These are phyloP conservation scores for Penicillium sp. DNA, from an alignment of 2,329 filamentous ascomycete genomes.

Conservation along the genomic window DNA sequence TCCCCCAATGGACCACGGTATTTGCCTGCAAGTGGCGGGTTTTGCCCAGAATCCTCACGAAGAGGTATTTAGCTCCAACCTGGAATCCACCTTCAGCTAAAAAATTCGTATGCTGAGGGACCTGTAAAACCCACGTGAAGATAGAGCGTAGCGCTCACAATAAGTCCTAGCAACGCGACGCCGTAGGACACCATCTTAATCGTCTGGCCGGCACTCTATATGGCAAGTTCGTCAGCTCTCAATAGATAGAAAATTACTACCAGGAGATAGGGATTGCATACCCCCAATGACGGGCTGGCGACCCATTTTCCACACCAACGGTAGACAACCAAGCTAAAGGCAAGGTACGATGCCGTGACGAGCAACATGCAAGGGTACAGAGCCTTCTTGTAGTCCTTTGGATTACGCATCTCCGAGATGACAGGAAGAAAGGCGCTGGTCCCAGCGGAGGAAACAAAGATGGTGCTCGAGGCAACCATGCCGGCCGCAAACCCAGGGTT, in stretches of 20 bases:
- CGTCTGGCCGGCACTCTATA: conserved; percentile 51
- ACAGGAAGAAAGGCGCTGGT: conserved; percentile 63
- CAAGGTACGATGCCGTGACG: conserved; percentile 57
- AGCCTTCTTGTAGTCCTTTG: conserved; percentile 60
- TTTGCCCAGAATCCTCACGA: conserved; percentile 55
- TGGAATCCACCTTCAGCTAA: background rate
- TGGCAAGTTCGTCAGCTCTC: background rate
- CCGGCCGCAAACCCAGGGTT: conserved; percentile 59
- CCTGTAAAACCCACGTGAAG: conserved; percentile 28
- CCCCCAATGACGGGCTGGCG: conserved; percentile 59
- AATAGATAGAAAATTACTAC: background rate
- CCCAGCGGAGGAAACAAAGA: conserved; percentile 60
- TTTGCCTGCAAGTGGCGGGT: conserved; percentile 53
- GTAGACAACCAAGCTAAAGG: conserved; percentile 62
- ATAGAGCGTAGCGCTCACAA: conserved; percentile 52
- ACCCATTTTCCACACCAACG: conserved; percentile 63
- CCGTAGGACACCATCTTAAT: conserved; percentile 65
- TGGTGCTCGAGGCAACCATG: conserved; percentile 58
- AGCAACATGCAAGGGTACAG: conserved; percentile 61
- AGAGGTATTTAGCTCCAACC: conserved; percentile 55
- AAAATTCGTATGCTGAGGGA: background rate
- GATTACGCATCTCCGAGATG: conserved; percentile 63
- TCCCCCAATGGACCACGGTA: conserved; percentile 52
- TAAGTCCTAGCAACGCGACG: conserved; percentile 56
- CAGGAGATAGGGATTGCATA: background rate